A percentile compares a stretch with the other conserved stretches of the same genome.
Conservation (phyloP, 805 yeast genomes). For the Yarrowia sp. region DNA sequence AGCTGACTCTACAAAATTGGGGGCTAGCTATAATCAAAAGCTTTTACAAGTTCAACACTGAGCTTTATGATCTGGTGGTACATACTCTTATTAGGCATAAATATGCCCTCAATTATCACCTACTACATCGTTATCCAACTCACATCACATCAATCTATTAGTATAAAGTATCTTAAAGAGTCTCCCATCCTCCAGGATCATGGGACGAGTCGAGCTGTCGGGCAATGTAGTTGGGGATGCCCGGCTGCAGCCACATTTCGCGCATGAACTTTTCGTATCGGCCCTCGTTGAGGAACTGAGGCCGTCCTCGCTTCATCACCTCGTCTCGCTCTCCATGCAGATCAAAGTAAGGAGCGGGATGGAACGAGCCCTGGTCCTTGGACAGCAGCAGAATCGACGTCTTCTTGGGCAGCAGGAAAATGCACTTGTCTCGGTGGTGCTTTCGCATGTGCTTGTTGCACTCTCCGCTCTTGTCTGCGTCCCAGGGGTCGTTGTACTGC, state of each 20-base stretch:
- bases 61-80: too few species aligned
- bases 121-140: too few species aligned
- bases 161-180: slow-evolving; percentile 55
- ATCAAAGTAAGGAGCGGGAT: slow-evolving; percentile 83
- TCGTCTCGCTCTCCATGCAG: slow-evolving; percentile 85
- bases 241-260: slow-evolving; percentile 79
- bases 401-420: slow-evolving; percentile 74
- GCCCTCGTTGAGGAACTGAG: slow-evolving; percentile 66
- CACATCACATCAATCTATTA: too few species aligned
- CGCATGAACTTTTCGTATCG: slow-evolving; percentile 72
- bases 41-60: too few species aligned
- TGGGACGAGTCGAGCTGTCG: slow-evolving; percentile 77
- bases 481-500: slow-evolving; percentile 25
- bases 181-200: slow-evolving; percentile 97
- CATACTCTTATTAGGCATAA: too few species aligned
- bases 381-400: slow-evolving; percentile 68
- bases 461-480: slow-evolving; percentile 63
- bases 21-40: too few species aligned
- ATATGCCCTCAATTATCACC: too few species aligned
- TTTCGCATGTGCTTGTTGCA: slow-evolving; percentile 74
- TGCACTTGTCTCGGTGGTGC: slow-evolving; percentile 69
- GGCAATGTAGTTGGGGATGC: slow-evolving; percentile 76
- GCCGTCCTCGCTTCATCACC: slow-evolving; percentile 71
- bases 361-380: slow-evolving; percentile 82
- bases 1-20: too few species aligned